phyloP scores from a whole-genome alignment of 164 flowering plant species.

The Vitis labrusca region DNA sequence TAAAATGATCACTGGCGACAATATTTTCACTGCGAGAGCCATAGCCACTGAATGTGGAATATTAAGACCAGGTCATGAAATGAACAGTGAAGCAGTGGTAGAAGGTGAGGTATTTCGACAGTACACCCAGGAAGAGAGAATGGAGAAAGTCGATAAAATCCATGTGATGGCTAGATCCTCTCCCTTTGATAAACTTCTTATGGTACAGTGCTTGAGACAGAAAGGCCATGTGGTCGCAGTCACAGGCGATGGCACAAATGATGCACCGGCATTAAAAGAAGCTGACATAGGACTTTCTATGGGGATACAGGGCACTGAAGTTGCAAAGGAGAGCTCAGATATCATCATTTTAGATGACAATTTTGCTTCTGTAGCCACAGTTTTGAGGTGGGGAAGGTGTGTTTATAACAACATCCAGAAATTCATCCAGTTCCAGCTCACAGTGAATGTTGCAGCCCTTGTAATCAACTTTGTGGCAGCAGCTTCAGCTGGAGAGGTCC shows the following conservation, averaged over 20 bases:
- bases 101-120: slow-evolving; percentile 56
- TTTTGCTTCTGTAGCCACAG: slow-evolving; percentile 52
- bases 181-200: slow-evolving; percentile 61
- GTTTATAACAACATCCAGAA: slow-evolving; percentile 71
- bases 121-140: slow-evolving; percentile 40
- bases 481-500: slow-evolving; percentile 54
- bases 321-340: slow-evolving; percentile 73
- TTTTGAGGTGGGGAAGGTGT: slow-evolving; percentile 59
- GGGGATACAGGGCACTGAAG: slow-evolving; percentile 73
- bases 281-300: slow-evolving; percentile 67
- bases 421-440: slow-evolving; percentile 77
- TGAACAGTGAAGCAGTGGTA: slow-evolving; percentile 30
- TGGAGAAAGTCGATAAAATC: slow-evolving; percentile 45
- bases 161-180: slow-evolving; percentile 76
- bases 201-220: slow-evolving; percentile 61
- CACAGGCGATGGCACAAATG: slow-evolving; percentile 66
- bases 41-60: slow-evolving; percentile 72
- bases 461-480: slow-evolving; percentile 65
- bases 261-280: slow-evolving; percentile 57
- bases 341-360: slow-evolving; percentile 65
- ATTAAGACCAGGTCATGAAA: slow-evolving; percentile 20
- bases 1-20: slow-evolving; percentile 72
- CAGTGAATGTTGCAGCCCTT: slow-evolving; percentile 62
- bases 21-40: slow-evolving; percentile 59
- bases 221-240: slow-evolving; percentile 76